phyloP scores from a whole-genome alignment of 2,329 filamentous ascomycete species.

The Paecilomyces sp. region DNA sequence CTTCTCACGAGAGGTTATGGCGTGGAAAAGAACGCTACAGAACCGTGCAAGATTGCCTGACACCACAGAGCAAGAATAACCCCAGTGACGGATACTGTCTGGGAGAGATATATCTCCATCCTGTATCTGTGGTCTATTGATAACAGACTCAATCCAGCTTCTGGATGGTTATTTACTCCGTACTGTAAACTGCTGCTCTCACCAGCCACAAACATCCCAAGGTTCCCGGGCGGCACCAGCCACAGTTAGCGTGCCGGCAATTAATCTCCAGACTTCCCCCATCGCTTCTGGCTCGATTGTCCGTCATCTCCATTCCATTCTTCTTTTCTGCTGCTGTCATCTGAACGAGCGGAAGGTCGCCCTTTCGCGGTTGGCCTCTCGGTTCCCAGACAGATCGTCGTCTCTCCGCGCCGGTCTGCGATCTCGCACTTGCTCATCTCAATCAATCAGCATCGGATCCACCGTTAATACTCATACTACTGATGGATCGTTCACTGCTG shows the following conservation, averaged over 20 bases:
- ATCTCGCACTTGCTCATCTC: background rate
- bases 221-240: constrained; percentile 2
- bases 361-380: background rate
- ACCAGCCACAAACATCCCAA: constrained; percentile 11
- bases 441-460: background rate
- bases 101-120: too few species aligned
- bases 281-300: background rate
- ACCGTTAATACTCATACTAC: constrained; percentile 11
- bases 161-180: too few species aligned
- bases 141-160: too few species aligned
- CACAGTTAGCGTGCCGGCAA: constrained; percentile 5
- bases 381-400: background rate
- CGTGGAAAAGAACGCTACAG: too few species aligned
- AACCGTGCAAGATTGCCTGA: too few species aligned
- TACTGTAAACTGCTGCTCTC: background rate
- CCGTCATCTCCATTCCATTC: background rate
- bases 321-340: background rate
- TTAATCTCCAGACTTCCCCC: constrained; percentile 2
- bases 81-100: too few species aligned
- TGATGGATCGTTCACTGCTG: constrained; percentile 50
- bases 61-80: too few species aligned
- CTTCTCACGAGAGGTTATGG: too few species aligned
- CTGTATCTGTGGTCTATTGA: too few species aligned
- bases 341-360: background rate
- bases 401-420: background rate